A percentile compares a stretch with the other conserved stretches of the same genome.
These are phyloP conservation scores for Lodderomyces jiufengensis DNA, from an alignment of 1,139 yeast genomes.

Conservation along the genomic window DNA sequence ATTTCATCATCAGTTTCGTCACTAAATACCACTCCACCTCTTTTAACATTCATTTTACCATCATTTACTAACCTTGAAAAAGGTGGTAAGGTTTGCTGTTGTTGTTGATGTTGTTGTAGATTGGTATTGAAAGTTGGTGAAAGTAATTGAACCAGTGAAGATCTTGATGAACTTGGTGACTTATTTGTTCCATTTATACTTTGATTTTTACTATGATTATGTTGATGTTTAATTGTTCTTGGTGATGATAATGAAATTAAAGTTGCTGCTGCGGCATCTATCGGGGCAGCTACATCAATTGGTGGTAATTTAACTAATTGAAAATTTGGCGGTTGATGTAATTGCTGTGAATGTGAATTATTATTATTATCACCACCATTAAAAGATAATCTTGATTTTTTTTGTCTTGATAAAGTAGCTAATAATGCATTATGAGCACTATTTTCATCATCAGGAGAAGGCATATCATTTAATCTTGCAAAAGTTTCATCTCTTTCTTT, in stretches of 20 bases:
- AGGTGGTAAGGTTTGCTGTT: constrained; percentile 27
- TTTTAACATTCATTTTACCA: constrained; percentile 3
- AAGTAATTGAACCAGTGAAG: constrained; percentile 19
- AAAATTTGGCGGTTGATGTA: neutral
- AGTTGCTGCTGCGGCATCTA: constrained; percentile 32
- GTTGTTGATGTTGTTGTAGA: constrained; percentile 9
- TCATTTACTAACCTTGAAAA: constrained; percentile 27
- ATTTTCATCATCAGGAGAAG: constrained; percentile 30
- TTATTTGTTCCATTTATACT: constrained; percentile 18
- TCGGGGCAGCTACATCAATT: constrained; percentile 23
- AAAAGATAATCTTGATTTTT: constrained; percentile 19
- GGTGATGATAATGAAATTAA: constrained; percentile 46
- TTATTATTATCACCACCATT: neutral
- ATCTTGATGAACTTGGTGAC: constrained; percentile 21
- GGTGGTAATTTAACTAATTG: constrained; percentile 27
- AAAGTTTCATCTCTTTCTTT: constrained; percentile 3
- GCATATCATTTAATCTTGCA: constrained; percentile 11
- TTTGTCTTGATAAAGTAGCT: constrained; percentile 36
- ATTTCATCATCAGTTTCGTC: constrained; percentile 21
- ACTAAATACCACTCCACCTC: constrained; percentile 20
- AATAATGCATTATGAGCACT: constrained; percentile 45
- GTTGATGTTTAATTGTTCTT: constrained; percentile 31
- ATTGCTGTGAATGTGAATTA: constrained; percentile 1
- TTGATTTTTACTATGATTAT: constrained; percentile 25
- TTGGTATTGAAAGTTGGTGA: constrained; percentile 16